These are phyloP conservation scores for Talaromyces borbonicus DNA, from an alignment of 495 filamentous ascomycete species.

Conservation along the genomic window DNA sequence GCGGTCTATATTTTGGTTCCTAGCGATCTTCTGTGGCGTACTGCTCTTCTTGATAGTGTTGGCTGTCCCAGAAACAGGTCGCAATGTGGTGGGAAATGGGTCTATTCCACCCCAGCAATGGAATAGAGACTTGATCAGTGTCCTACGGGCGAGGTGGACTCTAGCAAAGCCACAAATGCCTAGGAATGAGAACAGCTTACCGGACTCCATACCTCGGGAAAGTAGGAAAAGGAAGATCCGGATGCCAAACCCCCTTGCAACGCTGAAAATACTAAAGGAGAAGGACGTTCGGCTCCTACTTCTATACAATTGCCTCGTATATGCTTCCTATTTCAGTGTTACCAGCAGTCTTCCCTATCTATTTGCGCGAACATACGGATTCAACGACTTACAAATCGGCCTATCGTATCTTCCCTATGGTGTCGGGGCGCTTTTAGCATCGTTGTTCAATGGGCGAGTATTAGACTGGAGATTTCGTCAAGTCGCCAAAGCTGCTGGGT, in stretches of 20 bases:
- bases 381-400: slow-evolving; percentile 27
- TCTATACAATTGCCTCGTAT: slow-evolving; percentile 28
- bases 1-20: slow-evolving; percentile 37
- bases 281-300: slow-evolving; percentile 45
- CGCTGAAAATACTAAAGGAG: slow-evolving; percentile 41
- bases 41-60: slow-evolving; percentile 35
- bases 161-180: background rate
- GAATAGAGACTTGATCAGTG: background rate
- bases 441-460: slow-evolving; percentile 73
- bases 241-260: slow-evolving; percentile 20
- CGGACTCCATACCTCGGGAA: background rate
- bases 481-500: slow-evolving; percentile 17
- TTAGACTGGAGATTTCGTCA: slow-evolving; percentile 42
- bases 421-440: slow-evolving; percentile 61
- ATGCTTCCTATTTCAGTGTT: slow-evolving; percentile 29
- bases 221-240: slow-evolving; percentile 6
- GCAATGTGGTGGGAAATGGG: slow-evolving; percentile 65
- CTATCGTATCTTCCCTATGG: slow-evolving; percentile 30
- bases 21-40: slow-evolving; percentile 22
- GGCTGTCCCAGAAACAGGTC: slow-evolving; percentile 58
- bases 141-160: background rate
- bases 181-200: background rate
- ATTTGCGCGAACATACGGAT: slow-evolving; percentile 19
- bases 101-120: slow-evolving; percentile 1
- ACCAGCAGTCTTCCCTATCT: slow-evolving; percentile 22